Percentiles rank a stretch among this genome's conserved stretches.
Evolutionary conservation across 371 early-diverging fungal genomes (phyloP).

Genomic region (Neoconidiobolus thromboides): DNA sequence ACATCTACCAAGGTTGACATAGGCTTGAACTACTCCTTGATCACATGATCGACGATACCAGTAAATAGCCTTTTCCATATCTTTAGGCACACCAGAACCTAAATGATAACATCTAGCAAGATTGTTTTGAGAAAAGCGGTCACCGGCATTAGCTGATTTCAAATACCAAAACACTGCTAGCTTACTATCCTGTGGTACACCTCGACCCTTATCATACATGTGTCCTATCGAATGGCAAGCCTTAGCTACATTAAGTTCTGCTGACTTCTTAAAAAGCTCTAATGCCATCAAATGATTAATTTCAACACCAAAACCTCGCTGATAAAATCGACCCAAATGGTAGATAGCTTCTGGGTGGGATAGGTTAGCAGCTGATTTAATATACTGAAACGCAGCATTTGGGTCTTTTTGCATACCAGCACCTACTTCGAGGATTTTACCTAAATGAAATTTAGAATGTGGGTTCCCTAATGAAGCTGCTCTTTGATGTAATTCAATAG

Average conservation of each 20-base stretch:
- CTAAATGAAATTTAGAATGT: slow-evolving; percentile 60
- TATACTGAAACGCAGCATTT: slow-evolving; percentile 38
- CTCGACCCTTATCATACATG: slow-evolving; percentile 51
- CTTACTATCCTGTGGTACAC: slow-evolving; percentile 24
- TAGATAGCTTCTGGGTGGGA: slow-evolving; percentile 59
- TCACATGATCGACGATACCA: slow-evolving; percentile 29
- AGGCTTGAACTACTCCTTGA: slow-evolving; percentile 58
- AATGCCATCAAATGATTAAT: slow-evolving; percentile 31
- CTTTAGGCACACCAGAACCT: slow-evolving; percentile 6
- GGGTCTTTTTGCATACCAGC: slow-evolving; percentile 26
- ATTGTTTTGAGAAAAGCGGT: slow-evolving; percentile 20
- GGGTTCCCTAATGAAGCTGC: slow-evolving; percentile 32
- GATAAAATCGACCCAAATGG: slow-evolving; percentile 30
- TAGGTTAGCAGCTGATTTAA: slow-evolving; percentile 35
- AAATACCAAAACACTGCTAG: slow-evolving; percentile 46
- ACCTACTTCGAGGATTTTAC: slow-evolving; percentile 60
- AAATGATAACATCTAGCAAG: slow-evolving; percentile 35
- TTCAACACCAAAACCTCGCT: slow-evolving; percentile 9
- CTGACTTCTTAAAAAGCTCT: slow-evolving; percentile 19
- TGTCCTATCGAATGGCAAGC: slow-evolving; percentile 57
- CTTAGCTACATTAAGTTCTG: slow-evolving; percentile 43
- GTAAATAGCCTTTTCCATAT: slow-evolving; percentile 4
- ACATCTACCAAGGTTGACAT: slow-evolving; percentile 57
- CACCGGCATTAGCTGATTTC: slow-evolving; percentile 27
- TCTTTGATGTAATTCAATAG: slow-evolving; percentile 37